Conservation (phyloP, 306 rosid species). For the Fragaria iinumae region DNA sequence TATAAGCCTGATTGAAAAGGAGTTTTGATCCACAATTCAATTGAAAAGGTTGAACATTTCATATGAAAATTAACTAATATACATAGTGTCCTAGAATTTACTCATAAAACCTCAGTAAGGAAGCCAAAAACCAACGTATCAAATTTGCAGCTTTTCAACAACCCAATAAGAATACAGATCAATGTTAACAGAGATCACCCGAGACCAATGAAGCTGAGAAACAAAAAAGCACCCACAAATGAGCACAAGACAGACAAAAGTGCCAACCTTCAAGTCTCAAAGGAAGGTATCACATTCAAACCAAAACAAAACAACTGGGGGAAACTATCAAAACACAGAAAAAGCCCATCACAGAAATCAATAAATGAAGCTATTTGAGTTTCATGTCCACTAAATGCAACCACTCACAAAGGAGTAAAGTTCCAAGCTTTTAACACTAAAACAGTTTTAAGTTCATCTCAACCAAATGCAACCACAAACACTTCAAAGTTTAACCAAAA, state of each 20-base stretch:
- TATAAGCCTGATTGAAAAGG: neutral
- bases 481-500: neutral
- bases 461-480: slow-evolving; percentile 1
- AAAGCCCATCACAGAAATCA: neutral
- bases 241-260: neutral
- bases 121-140: neutral
- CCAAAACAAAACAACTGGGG: neutral
- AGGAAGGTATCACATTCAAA: neutral
- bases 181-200: neutral
- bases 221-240: neutral
- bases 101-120: neutral
- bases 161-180: neutral
- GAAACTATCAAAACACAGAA: neutral
- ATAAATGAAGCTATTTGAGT: neutral
- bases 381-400: neutral
- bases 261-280: neutral
- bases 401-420: neutral
- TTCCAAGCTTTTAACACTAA: neutral
- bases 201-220: neutral
- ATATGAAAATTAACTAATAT: neutral
- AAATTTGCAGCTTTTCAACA: neutral
- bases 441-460: neutral
- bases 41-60: neutral
- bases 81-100: neutral
- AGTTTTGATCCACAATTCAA: neutral